Percentiles rank a stretch among this genome's conserved stretches.
phyloP scores from a whole-genome alignment of 176 grass and related monocot genomes.

The Alloteropsis semialata region DNA sequence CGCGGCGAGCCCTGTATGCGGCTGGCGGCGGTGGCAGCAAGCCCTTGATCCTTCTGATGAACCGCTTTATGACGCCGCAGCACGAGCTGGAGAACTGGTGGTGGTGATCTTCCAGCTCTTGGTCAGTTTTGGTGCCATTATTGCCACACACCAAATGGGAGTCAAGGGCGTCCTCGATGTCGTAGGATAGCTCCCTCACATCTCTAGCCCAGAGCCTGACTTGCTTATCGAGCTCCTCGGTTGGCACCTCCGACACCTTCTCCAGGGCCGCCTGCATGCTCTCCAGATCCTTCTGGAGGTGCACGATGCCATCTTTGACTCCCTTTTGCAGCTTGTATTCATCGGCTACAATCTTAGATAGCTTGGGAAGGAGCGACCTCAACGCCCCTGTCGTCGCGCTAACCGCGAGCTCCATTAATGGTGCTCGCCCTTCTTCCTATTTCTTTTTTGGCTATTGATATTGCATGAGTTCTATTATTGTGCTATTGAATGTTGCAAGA shows the following conservation, averaged over 20 bases:
- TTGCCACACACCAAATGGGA: no score
- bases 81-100: no score
- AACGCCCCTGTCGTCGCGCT: not conserved
- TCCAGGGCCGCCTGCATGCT: not conserved
- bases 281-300: not conserved
- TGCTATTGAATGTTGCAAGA: no score
- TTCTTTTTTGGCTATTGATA: no score
- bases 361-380: not conserved
- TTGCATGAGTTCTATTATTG: no score
- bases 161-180: not conserved
- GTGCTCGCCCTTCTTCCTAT: no score
- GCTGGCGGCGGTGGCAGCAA: not conserved
- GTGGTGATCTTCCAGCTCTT: no score
- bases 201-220: not conserved
- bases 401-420: not conserved
- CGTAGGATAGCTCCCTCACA: not conserved
- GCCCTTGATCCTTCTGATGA: no score
- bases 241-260: not conserved
- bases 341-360: not conserved
- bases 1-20: not conserved
- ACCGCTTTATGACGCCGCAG: no score
- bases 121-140: no score
- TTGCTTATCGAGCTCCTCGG: not conserved
- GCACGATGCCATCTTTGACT: not conserved
- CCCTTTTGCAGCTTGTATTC: not conserved